These are phyloP conservation scores for Aspergillus coremiiformis DNA, from an alignment of 495 filamentous ascomycete genomes.

Conservation along the genomic window DNA sequence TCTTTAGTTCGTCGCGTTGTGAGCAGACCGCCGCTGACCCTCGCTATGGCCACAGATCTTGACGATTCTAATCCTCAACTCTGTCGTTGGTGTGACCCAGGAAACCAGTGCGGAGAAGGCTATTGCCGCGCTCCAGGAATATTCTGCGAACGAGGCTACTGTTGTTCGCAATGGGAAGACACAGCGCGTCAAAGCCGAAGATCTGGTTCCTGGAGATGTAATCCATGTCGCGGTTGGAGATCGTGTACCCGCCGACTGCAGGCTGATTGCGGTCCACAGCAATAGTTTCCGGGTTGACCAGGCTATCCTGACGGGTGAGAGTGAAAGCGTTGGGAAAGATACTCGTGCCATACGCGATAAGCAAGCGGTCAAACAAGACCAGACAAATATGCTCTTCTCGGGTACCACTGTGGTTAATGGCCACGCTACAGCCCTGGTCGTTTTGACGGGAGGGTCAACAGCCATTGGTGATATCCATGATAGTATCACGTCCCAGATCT, in stretches of 20 bases:
- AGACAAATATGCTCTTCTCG: constrained; percentile 96
- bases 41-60: constrained; percentile 59
- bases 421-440: constrained; percentile 86
- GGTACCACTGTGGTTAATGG: constrained; percentile 96
- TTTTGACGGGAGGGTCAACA: constrained; percentile 81
- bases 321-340: constrained; percentile 93
- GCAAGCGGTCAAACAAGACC: constrained; percentile 93
- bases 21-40: constrained; percentile 8
- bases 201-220: constrained; percentile 92
- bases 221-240: constrained; percentile 86
- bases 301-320: constrained; percentile 95
- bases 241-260: constrained; percentile 93
- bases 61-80: constrained; percentile 93
- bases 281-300: constrained; percentile 96
- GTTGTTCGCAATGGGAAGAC: constrained; percentile 73
- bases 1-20: neutral
- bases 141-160: constrained; percentile 96
- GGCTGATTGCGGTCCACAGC: constrained; percentile 83
- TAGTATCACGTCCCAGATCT: constrained; percentile 96
- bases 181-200: constrained; percentile 79
- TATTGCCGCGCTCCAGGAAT: constrained; percentile 97
- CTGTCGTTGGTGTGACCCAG: constrained; percentile 95
- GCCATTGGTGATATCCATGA: constrained; percentile 99
- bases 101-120: constrained; percentile 98
- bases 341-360: constrained; percentile 58